Evolutionary conservation across 768 basidiomycete genomes (phyloP).

Genomic region (Termitomyces titanicus): DNA sequence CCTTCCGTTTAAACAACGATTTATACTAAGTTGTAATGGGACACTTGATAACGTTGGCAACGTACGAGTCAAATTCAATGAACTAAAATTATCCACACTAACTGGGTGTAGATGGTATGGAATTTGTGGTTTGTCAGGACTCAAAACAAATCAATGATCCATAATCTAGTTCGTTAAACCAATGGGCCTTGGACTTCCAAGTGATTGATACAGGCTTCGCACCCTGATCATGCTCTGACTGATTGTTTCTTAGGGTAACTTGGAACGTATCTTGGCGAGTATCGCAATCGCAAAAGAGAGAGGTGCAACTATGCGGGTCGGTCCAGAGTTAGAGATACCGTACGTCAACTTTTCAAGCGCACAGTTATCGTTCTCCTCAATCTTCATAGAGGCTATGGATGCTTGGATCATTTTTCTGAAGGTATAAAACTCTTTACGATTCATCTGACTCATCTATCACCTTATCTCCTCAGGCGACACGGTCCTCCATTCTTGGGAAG

Average conservation of each 20-base stretch:
- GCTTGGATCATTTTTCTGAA: constrained; percentile 96
- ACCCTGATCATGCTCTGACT: neutral
- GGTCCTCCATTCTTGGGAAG: constrained; percentile 95
- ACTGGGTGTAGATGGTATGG: constrained; percentile 13
- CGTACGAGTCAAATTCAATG: constrained; percentile 38
- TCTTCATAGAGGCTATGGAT: constrained; percentile 84
- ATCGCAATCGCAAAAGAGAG: constrained; percentile 84
- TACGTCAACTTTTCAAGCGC: constrained; percentile 26
- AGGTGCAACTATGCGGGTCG: constrained; percentile 89
- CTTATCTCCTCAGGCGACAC: constrained; percentile 72
- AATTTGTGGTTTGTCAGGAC: neutral
- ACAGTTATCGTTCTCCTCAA: neutral
- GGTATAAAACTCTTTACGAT: constrained; percentile 39
- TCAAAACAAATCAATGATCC: constrained; percentile 1
- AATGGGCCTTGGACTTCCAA: constrained; percentile 96
- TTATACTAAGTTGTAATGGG: constrained; percentile 51
- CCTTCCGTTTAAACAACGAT: neutral
- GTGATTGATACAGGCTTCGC: constrained; percentile 33
- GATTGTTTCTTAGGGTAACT: constrained; percentile 66
- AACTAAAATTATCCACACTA: neutral
- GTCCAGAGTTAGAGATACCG: constrained; percentile 97
- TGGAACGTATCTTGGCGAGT: constrained; percentile 84
- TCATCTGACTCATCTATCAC: neutral
- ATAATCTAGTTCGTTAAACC: constrained; percentile 76
- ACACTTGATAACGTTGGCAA: constrained; percentile 84